Evolutionary conservation across 1,139 yeast genomes (phyloP).

Genomic region (Yamadazyma spencermartinsiae): DNA sequence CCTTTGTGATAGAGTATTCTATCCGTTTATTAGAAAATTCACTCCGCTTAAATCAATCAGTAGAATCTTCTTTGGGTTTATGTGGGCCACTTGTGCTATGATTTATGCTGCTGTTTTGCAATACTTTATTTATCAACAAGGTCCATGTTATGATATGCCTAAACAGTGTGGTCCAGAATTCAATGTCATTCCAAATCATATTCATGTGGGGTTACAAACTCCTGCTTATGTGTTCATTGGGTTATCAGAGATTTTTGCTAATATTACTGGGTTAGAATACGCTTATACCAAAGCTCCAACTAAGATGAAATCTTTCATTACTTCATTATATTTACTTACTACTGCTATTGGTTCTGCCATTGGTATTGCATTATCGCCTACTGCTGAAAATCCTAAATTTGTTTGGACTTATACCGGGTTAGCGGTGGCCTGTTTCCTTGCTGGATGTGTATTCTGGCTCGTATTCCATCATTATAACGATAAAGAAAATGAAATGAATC

Average conservation of each 20-base stretch:
- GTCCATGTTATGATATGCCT: constrained; percentile 76
- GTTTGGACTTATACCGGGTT: constrained; percentile 68
- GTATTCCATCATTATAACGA: constrained; percentile 56
- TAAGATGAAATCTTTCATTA: constrained; percentile 64
- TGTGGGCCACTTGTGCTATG: constrained; percentile 70
- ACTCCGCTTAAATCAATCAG: constrained; percentile 70
- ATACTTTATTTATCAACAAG: constrained; percentile 66
- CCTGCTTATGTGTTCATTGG: constrained; percentile 67
- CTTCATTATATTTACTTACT: constrained; percentile 61
- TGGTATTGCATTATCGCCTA: constrained; percentile 70
- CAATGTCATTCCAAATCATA: constrained; percentile 42
- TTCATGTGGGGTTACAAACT: constrained; percentile 63
- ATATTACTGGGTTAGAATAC: constrained; percentile 66
- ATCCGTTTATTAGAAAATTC: constrained; percentile 55
- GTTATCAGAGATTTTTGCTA: constrained; percentile 63
- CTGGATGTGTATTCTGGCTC: constrained; percentile 65
- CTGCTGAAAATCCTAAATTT: constrained; percentile 65
- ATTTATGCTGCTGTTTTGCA: constrained; percentile 82
- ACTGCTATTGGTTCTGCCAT: constrained; percentile 70
- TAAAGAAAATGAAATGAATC: constrained; percentile 62
- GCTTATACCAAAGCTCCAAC: constrained; percentile 73
- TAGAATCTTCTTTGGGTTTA: constrained; percentile 74
- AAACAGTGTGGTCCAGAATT: constrained; percentile 27
- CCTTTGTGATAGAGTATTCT: constrained; percentile 50
- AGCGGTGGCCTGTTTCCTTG: constrained; percentile 56